Conservation (phyloP, 2,329 filamentous ascomycete genomes). For the Xylaria sp. region DNA sequence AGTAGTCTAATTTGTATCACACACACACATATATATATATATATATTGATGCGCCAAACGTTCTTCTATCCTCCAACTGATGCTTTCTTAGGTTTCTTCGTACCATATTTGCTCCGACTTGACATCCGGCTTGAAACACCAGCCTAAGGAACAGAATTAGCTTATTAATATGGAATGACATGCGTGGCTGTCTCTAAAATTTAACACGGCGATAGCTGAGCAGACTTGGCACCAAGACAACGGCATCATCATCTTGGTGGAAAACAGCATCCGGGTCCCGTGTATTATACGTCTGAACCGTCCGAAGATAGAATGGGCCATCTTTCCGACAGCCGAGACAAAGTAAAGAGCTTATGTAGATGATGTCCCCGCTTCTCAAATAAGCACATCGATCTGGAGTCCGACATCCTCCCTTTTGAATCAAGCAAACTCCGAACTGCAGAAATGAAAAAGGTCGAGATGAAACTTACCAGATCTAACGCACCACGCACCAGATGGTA, state of each 20-base stretch:
- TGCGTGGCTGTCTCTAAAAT: background rate
- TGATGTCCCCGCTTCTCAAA: background rate
- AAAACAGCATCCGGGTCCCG: background rate
- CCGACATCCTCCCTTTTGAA: background rate
- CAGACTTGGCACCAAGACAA: background rate
- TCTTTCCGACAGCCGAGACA: background rate
- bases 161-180: constrained; percentile 42
- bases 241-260: background rate
- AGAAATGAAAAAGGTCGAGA: background rate
- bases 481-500: constrained; percentile 94
- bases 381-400: background rate
- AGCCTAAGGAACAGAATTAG: constrained; percentile 66
- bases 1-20: background rate
- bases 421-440: background rate
- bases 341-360: background rate
- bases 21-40: too few relatives aligned
- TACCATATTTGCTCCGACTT: constrained; percentile 95
- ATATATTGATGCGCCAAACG: background rate
- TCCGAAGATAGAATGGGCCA: background rate
- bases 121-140: constrained; percentile 87
- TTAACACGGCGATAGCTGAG: background rate
- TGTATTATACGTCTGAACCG: background rate
- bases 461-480: constrained; percentile 82
- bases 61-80: constrained; percentile 57
- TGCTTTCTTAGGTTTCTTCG: constrained; percentile 96